Percentiles rank a stretch among this genome's conserved stretches.
Evolutionary conservation across 140 eudicot genomes (phyloP).

Genomic region (Erigeron philadelphicus): DNA sequence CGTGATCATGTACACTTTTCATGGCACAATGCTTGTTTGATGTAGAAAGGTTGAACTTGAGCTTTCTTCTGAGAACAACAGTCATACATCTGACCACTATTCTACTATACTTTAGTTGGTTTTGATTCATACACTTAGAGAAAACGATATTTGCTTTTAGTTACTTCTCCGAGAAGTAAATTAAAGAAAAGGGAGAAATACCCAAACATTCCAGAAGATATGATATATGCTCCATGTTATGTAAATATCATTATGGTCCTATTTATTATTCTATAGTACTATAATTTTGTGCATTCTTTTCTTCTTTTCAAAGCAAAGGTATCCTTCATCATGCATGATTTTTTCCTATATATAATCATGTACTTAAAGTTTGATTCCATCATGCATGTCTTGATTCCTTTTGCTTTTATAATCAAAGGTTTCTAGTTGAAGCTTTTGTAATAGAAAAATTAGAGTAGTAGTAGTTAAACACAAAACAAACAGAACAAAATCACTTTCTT

Average conservation of each 20-base stretch:
- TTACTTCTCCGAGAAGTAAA: conserved; percentile 31
- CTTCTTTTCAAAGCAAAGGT: conserved; percentile 37
- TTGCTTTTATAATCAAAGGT: conserved; percentile 38
- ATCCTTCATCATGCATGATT: conserved; percentile 17
- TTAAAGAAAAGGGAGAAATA: background rate
- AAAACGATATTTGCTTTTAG: too few species aligned
- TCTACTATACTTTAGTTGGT: too few species aligned
- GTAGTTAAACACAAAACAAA: conserved; percentile 26
- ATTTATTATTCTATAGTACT: too few species aligned
- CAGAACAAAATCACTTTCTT: conserved; percentile 9
- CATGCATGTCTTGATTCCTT: conserved; percentile 30
- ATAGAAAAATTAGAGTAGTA: conserved; percentile 19
- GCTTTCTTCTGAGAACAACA: too few species aligned
- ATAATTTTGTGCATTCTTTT: conserved; percentile 21
- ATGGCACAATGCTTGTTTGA: too few species aligned
- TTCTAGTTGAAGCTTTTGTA: conserved; percentile 24
- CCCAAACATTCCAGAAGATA: background rate
- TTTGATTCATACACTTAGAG: too few species aligned
- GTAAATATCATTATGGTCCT: too few species aligned
- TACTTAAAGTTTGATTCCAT: conserved; percentile 42
- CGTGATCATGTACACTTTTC: too few species aligned
- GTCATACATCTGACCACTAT: too few species aligned
- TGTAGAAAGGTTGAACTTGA: too few species aligned
- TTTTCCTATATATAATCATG: conserved; percentile 7
- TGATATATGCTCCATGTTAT: background rate